phyloP scores from a whole-genome alignment of 495 filamentous ascomycete genomes.

The Xylaria venustula region DNA sequence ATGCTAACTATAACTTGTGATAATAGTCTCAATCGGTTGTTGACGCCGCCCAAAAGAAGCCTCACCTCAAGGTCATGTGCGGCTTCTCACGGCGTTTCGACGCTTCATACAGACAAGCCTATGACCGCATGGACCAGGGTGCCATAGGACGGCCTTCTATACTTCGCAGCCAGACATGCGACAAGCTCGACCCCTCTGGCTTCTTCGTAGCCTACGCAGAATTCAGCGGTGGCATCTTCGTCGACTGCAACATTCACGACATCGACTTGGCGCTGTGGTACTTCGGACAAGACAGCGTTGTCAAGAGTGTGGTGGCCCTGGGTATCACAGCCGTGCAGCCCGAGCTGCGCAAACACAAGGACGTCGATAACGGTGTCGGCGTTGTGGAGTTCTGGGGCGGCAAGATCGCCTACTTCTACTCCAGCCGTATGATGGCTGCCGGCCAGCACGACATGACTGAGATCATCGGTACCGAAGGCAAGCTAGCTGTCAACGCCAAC shows the following conservation, averaged over 20 bases:
- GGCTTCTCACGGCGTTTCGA: constrained; percentile 58
- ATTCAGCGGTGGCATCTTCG: constrained; percentile 56
- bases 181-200: constrained; percentile 53
- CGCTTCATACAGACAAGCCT: constrained; percentile 53
- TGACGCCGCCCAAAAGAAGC: constrained; percentile 47
- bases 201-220: constrained; percentile 59
- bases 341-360: constrained; percentile 56
- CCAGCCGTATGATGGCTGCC: constrained; percentile 60
- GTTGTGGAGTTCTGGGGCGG: constrained; percentile 63
- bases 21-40: constrained; percentile 51
- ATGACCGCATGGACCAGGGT: constrained; percentile 44
- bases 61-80: constrained; percentile 58
- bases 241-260: constrained; percentile 59
- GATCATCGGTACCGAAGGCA: constrained; percentile 62
- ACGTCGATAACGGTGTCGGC: constrained; percentile 63
- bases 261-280: constrained; percentile 60
- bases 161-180: constrained; percentile 58
- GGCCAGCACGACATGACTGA: constrained; percentile 66
- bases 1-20: background rate
- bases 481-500: constrained; percentile 56
- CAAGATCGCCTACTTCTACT: constrained; percentile 61
- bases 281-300: constrained; percentile 47
- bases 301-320: constrained; percentile 51
- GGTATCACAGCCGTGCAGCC: constrained; percentile 63
- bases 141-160: constrained; percentile 51